phyloP scores from a whole-genome alignment of 306 rosid genomes.

The Echinosophora koreensis region DNA sequence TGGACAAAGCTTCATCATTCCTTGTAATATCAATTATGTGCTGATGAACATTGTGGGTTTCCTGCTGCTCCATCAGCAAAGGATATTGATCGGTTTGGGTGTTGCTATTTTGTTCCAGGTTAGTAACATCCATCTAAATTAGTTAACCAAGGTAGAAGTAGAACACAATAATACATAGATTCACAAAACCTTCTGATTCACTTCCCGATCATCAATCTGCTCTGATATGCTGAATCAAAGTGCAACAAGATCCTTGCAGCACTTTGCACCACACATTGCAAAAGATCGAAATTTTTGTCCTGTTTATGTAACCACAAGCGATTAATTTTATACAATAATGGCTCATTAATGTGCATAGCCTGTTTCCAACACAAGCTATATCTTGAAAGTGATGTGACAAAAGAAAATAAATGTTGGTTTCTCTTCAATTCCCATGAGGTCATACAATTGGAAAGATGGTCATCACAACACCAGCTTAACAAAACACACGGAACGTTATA shows the following conservation, averaged over 20 bases:
- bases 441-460: neutral
- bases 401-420: slow-evolving; percentile 14
- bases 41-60: slow-evolving; percentile 46
- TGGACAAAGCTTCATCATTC: slow-evolving; percentile 56
- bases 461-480: neutral
- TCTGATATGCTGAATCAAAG: slow-evolving; percentile 23
- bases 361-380: slow-evolving; percentile 19
- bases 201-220: slow-evolving; percentile 33
- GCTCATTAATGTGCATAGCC: neutral
- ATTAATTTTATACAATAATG: slow-evolving; percentile 16
- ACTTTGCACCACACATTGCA: slow-evolving; percentile 23
- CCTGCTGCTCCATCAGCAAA: slow-evolving; percentile 70
- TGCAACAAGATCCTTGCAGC: slow-evolving; percentile 41
- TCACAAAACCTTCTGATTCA: slow-evolving; percentile 40
- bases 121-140: slow-evolving; percentile 76
- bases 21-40: slow-evolving; percentile 65
- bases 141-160: slow-evolving; percentile 45
- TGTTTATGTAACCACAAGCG: slow-evolving; percentile 49
- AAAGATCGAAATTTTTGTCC: slow-evolving; percentile 28
- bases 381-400: neutral
- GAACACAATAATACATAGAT: slow-evolving; percentile 57
- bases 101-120: slow-evolving; percentile 54
- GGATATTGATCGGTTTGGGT: slow-evolving; percentile 64
- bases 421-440: neutral
- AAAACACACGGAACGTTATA: neutral